Evolutionary conservation across 306 rosid genomes (phyloP).

Genomic region (Luffa aegyptiaca): DNA sequence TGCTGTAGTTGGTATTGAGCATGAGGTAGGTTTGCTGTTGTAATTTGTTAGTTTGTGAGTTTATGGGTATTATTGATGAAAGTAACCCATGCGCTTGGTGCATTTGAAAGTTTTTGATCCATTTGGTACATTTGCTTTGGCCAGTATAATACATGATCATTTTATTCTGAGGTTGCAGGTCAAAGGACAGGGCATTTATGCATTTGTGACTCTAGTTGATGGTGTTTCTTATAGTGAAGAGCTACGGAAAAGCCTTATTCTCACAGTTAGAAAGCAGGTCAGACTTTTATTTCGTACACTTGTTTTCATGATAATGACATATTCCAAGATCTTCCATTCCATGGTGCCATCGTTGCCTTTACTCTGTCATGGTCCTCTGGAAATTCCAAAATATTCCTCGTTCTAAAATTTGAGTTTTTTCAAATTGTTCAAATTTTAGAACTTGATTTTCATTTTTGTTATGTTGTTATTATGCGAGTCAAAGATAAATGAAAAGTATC

Average conservation of each 20-base stretch:
- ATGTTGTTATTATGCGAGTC: neutral
- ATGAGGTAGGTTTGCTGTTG: slow-evolving; percentile 50
- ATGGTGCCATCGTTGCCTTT: neutral
- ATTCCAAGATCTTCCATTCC: neutral
- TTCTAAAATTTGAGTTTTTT: neutral
- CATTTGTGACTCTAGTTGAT: slow-evolving; percentile 80
- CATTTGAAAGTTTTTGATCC: neutral
- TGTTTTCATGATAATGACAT: slow-evolving; percentile 1
- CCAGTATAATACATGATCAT: neutral
- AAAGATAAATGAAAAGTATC: neutral
- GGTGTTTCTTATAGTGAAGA: slow-evolving; percentile 88
- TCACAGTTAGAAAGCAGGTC: slow-evolving; percentile 81
- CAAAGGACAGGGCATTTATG: slow-evolving; percentile 93
- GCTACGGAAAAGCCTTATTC: slow-evolving; percentile 68
- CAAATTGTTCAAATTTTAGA: neutral
- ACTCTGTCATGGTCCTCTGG: neutral
- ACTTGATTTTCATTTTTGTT: neutral
- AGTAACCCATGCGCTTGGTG: neutral
- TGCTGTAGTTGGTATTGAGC: slow-evolving; percentile 96
- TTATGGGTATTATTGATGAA: neutral
- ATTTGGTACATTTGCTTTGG: slow-evolving; percentile 7
- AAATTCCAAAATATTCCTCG: neutral
- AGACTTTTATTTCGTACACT: slow-evolving; percentile 8
- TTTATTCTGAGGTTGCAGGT: slow-evolving; percentile 38
- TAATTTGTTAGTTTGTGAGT: neutral